phyloP scores from a whole-genome alignment of 2,329 filamentous ascomycete genomes.

The Plectosphaerella sp. region DNA sequence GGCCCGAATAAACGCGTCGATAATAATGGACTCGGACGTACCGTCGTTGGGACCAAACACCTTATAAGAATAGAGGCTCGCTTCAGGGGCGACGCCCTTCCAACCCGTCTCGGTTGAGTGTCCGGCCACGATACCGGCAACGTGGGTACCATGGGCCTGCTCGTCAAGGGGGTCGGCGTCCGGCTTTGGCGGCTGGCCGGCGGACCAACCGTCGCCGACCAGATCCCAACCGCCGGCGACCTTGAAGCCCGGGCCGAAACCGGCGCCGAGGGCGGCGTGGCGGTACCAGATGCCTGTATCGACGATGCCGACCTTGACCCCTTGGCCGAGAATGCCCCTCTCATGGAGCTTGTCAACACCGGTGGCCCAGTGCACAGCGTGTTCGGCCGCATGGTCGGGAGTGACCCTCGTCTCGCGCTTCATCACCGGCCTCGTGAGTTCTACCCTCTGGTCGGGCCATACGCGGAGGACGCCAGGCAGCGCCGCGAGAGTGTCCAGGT shows the following conservation, averaged over 20 bases:
- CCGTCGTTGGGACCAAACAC: no score
- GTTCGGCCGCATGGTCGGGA: constrained; percentile 13
- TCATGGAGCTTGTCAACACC: constrained; percentile 30
- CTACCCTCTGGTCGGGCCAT: constrained; percentile 16
- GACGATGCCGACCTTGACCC: constrained; percentile 29
- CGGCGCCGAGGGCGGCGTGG: constrained; percentile 20
- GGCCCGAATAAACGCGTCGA: constrained; percentile 27
- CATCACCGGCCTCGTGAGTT: background rate
- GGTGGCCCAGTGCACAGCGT: constrained; percentile 29
- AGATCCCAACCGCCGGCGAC: constrained; percentile 4
- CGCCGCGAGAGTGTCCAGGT: constrained; percentile 23
- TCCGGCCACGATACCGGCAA: constrained; percentile 6
- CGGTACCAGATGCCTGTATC: constrained; percentile 34
- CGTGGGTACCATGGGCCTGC: constrained; percentile 6
- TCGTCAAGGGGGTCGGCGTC: constrained; percentile 27
- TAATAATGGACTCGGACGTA: no score
- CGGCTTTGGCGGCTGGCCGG: no score
- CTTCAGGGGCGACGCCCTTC: constrained; percentile 1
- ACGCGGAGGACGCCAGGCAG: constrained; percentile 27
- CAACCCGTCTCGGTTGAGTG: no score
- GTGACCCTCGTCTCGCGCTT: no score
- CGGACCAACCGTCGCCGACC: constrained; percentile 1
- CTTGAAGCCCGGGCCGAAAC: constrained; percentile 5
- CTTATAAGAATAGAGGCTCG: background rate
- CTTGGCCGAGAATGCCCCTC: constrained; percentile 28